Conservation (phyloP, 768 basidiomycete species). For the Omphalotus guepiniiformis region DNA sequence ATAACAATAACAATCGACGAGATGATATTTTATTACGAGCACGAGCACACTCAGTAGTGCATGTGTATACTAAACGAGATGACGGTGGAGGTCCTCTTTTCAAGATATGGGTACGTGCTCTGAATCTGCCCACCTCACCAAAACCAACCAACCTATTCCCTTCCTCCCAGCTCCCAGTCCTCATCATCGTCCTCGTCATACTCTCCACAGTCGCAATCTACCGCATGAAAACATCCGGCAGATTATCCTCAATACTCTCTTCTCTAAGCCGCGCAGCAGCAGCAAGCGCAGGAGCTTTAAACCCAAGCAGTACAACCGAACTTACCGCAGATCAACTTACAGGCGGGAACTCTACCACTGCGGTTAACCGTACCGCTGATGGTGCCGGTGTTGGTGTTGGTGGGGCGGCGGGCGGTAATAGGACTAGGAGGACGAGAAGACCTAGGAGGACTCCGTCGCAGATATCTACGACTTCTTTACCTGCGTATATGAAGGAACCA, state of each 20-base stretch:
- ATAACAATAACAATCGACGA: too few species aligned
- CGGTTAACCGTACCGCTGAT: slow-evolving; percentile 17
- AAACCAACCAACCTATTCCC: background rate
- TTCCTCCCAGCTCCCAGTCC: slow-evolving; percentile 19
- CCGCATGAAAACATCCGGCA: slow-evolving; percentile 15
- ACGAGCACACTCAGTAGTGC: too few species aligned
- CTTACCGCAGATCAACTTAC: slow-evolving; percentile 58
- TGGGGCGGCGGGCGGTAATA: slow-evolving; percentile 27
- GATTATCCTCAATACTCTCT: slow-evolving; percentile 13
- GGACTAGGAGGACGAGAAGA: slow-evolving; percentile 38
- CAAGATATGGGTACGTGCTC: too few species aligned
- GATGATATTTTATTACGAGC: too few species aligned
- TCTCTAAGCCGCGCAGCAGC: slow-evolving; percentile 8
- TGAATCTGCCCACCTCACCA: background rate
- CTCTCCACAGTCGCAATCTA: slow-evolving; percentile 17
- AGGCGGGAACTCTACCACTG: slow-evolving; percentile 34
- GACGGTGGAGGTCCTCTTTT: too few species aligned
- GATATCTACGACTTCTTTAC: slow-evolving; percentile 73
- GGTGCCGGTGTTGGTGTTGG: slow-evolving; percentile 19
- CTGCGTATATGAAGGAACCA: slow-evolving; percentile 80
- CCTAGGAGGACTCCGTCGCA: slow-evolving; percentile 69
- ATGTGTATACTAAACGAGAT: too few species aligned
- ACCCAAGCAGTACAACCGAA: slow-evolving; percentile 26
- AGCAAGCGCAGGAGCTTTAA: slow-evolving; percentile 9
- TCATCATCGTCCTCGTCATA: slow-evolving; percentile 25